phyloP scores from a whole-genome alignment of 2,329 filamentous ascomycete genomes.

The Claviceps fusiformis region DNA sequence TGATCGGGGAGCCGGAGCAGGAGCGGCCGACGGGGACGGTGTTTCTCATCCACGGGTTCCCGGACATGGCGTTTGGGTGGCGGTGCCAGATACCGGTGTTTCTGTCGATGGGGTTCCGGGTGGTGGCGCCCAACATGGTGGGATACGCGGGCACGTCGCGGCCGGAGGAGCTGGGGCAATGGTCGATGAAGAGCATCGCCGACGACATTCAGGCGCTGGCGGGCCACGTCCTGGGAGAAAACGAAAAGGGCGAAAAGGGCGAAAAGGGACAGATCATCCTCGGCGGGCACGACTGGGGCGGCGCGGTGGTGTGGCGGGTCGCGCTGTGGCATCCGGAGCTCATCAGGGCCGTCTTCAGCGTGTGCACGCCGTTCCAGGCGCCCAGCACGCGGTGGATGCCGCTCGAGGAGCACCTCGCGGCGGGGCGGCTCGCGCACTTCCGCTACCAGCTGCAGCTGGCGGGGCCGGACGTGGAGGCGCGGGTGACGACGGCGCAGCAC shows the following conservation, averaged over 20 bases:
- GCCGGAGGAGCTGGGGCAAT: constrained; percentile 46
- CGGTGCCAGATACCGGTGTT: constrained; percentile 75
- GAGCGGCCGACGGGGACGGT: constrained; percentile 32
- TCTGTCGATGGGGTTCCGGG: constrained; percentile 56
- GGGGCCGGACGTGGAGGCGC: constrained; percentile 50
- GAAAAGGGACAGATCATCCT: constrained; percentile 47
- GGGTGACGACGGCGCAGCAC: constrained; percentile 41
- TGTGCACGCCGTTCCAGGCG: constrained; percentile 63
- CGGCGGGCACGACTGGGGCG: constrained; percentile 91
- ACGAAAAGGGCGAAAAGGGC: constrained; percentile 10
- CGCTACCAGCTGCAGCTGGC: constrained; percentile 73
- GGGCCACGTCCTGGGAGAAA: constrained; percentile 32
- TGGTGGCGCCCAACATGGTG: constrained; percentile 75
- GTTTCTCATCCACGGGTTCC: constrained; percentile 60
- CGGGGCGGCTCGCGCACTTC: constrained; percentile 50
- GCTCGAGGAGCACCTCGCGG: constrained; percentile 45
- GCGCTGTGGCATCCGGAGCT: constrained; percentile 61
- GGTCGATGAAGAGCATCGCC: constrained; percentile 58
- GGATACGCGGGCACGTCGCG: constrained; percentile 71
- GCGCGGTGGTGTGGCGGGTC: constrained; percentile 59
- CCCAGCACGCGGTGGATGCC: constrained; percentile 41
- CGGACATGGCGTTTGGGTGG: constrained; percentile 76
- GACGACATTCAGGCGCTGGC: constrained; percentile 65
- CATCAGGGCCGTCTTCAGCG: constrained; percentile 59
- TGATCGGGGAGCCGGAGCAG: constrained; percentile 36